These are phyloP conservation scores for Ophiostoma sp. DNA, from an alignment of 2,329 filamentous ascomycete genomes.

Conservation along the genomic window DNA sequence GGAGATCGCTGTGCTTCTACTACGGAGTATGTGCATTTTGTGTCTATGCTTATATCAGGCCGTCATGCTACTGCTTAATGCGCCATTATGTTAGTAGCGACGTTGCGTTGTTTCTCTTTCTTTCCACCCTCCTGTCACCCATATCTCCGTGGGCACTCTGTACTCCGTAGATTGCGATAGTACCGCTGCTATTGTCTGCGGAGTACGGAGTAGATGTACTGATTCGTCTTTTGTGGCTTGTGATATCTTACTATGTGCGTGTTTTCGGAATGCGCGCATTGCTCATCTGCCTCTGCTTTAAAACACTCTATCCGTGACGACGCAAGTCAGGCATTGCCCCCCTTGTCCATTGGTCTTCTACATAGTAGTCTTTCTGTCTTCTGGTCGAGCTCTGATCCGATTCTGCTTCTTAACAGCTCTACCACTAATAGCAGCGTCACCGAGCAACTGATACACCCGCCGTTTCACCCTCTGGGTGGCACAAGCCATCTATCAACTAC, in stretches of 20 bases:
- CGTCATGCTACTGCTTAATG: background rate
- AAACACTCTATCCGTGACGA: background rate
- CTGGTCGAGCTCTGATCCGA: background rate
- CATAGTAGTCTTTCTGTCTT: background rate
- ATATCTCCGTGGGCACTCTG: background rate
- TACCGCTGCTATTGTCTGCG: background rate
- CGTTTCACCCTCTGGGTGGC: background rate
- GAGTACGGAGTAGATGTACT: background rate
- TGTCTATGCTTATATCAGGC: background rate
- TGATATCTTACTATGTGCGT: background rate
- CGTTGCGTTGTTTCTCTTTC: background rate
- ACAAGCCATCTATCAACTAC: background rate
- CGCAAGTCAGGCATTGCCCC: background rate
- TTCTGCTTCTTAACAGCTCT: background rate
- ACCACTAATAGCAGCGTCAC: background rate
- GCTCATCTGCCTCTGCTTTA: background rate
- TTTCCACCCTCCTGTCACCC: background rate
- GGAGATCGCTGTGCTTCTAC: background rate
- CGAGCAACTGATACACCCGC: background rate
- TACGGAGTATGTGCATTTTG: background rate
- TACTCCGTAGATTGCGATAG: background rate
- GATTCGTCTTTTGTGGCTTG: background rate
- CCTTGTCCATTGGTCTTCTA: background rate
- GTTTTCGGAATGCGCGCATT: background rate
- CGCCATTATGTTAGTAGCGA: background rate